A percentile compares a stretch with the other conserved stretches of the same genome.
These are phyloP conservation scores for Pseudocercospora musae DNA, from an alignment of 2,329 filamentous ascomycete species.

Conservation along the genomic window DNA sequence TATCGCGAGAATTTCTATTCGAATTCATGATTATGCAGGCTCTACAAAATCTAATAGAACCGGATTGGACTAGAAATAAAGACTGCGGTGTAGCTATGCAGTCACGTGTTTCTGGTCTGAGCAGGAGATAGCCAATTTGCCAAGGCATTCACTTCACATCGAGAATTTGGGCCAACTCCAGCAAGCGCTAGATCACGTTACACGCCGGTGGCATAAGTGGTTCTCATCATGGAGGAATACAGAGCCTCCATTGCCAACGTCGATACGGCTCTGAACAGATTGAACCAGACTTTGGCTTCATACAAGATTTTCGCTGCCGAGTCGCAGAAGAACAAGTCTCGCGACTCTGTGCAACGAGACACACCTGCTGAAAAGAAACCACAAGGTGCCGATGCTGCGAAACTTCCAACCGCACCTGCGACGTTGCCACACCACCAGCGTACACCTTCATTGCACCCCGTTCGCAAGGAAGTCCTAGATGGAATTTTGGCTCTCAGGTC, in stretches of 20 bases:
- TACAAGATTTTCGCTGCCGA: slow-evolving; percentile 26
- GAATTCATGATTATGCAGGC: too few relatives aligned
- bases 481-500: slow-evolving; percentile 11
- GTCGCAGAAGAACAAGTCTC: slow-evolving; percentile 2
- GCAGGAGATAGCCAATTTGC: neutral
- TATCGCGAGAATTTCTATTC: too few relatives aligned
- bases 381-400: neutral
- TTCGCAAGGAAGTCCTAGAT: neutral
- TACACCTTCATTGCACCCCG: neutral
- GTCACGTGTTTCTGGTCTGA: too few relatives aligned
- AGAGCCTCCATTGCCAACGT: slow-evolving; percentile 30
- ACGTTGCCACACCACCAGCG: neutral
- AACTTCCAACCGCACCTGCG: neutral
- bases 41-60: too few relatives aligned
- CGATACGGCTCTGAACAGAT: slow-evolving; percentile 30
- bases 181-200: neutral
- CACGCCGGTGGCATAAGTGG: neutral
- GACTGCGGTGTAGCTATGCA: too few relatives aligned
- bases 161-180: neutral
- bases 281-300: slow-evolving; percentile 32
- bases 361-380: neutral
- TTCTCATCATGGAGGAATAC: slow-evolving; percentile 29
- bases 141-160: neutral
- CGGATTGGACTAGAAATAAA: too few relatives aligned
- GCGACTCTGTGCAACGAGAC: neutral